These are phyloP conservation scores for Baorangia bicolor DNA, from an alignment of 768 basidiomycete species.

Conservation along the genomic window DNA sequence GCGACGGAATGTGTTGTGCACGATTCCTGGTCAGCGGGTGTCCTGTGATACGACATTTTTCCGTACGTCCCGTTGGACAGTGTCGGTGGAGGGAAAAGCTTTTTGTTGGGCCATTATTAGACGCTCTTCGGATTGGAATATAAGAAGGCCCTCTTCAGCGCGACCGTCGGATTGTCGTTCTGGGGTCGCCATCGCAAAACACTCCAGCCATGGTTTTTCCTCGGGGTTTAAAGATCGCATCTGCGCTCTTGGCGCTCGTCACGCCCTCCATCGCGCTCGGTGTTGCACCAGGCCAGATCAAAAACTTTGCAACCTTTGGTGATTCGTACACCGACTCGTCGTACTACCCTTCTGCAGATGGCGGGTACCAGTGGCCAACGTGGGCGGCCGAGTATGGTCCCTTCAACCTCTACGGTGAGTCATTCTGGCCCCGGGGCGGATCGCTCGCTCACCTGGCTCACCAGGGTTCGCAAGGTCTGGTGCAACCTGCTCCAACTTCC, in stretches of 20 bases:
- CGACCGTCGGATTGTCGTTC: background rate
- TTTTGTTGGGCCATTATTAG: background rate
- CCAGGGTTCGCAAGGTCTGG: constrained; percentile 54
- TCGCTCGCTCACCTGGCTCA: background rate
- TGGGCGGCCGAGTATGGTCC: constrained; percentile 57
- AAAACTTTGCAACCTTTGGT: constrained; percentile 65
- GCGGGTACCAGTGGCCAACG: constrained; percentile 57
- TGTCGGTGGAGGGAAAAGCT: background rate
- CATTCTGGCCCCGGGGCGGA: too few species aligned
- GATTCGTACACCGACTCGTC: constrained; percentile 64
- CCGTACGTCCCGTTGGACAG: background rate
- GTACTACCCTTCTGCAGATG: constrained; percentile 32
- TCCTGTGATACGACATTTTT: too few species aligned
- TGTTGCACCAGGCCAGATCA: constrained; percentile 47
- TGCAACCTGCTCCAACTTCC: constrained; percentile 63
- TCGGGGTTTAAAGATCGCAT: background rate
- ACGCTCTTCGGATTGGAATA: background rate
- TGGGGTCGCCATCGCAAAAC: background rate
- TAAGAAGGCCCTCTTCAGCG: background rate
- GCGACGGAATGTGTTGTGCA: background rate
- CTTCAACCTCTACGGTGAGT: constrained; percentile 46
- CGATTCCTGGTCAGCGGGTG: background rate
- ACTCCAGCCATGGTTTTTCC: background rate
- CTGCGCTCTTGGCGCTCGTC: constrained; percentile 12
- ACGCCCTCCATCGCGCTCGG: constrained; percentile 16